Evolutionary conservation across 306 rosid species (phyloP).

Genomic region (Cucurbita maxima): DNA sequence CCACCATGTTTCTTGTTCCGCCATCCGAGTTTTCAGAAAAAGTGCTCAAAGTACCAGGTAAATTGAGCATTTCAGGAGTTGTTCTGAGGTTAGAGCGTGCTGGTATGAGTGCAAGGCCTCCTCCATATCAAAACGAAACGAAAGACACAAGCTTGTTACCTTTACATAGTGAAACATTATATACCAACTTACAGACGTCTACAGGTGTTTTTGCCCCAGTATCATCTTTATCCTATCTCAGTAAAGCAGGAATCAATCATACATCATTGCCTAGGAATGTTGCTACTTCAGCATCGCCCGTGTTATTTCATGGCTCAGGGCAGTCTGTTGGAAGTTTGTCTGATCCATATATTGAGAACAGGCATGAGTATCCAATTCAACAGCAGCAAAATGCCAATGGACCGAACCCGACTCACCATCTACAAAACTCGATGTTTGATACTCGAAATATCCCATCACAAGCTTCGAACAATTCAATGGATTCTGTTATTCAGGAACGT

Average conservation of each 20-base stretch:
- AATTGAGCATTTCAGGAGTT: constrained; percentile 87
- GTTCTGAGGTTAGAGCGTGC: constrained; percentile 76
- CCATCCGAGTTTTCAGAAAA: constrained; percentile 90
- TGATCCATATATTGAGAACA: constrained; percentile 32
- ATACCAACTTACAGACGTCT: constrained; percentile 32
- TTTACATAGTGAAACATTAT: constrained; percentile 22
- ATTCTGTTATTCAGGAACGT: constrained; percentile 32
- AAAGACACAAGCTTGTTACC: constrained; percentile 22
- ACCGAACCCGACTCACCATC: constrained; percentile 35
- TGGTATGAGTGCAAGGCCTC: constrained; percentile 31
- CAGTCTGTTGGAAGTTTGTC: constrained; percentile 17
- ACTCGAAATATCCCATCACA: constrained; percentile 29
- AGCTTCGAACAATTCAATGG: constrained; percentile 18
- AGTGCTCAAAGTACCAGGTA: constrained; percentile 89
- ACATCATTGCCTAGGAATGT: constrained; percentile 27
- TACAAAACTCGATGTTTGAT: constrained; percentile 27
- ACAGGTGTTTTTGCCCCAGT: constrained; percentile 14
- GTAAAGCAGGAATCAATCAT: constrained; percentile 32
- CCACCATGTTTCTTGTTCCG: constrained; percentile 93
- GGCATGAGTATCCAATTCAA: constrained; percentile 37
- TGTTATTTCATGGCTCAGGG: constrained; percentile 28
- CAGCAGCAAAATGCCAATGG: constrained; percentile 20
- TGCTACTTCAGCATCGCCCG: constrained; percentile 24
- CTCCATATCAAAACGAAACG: constrained; percentile 35
- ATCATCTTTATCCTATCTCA: constrained; percentile 30